Evolutionary conservation across 2,329 filamentous ascomycete genomes (phyloP).

Genomic region (Ascomycota sp.): DNA sequence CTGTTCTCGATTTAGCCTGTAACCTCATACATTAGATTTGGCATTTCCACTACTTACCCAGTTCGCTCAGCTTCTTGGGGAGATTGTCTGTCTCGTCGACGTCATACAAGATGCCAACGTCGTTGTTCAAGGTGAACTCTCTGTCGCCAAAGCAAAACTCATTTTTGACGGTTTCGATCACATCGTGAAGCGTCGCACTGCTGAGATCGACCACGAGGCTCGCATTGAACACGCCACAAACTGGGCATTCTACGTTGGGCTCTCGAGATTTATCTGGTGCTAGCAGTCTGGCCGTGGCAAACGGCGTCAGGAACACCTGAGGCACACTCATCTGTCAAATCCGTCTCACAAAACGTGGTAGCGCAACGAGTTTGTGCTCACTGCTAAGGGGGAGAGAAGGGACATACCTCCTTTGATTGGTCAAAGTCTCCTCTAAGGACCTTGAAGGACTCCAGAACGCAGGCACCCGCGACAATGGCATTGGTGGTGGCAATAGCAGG

Average conservation of each 20-base stretch:
- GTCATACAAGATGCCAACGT: constrained; percentile 65
- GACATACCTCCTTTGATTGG: constrained; percentile 47
- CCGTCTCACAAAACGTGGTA: too few species aligned
- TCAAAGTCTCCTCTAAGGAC: constrained; percentile 51
- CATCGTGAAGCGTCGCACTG: constrained; percentile 51
- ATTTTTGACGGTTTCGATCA: constrained; percentile 49
- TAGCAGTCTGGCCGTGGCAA: constrained; percentile 33
- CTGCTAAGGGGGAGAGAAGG: neutral
- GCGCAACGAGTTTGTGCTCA: neutral
- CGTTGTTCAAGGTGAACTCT: constrained; percentile 57
- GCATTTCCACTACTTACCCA: constrained; percentile 26
- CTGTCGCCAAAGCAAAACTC: constrained; percentile 55
- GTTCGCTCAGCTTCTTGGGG: constrained; percentile 51
- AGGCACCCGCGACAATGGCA: constrained; percentile 81
- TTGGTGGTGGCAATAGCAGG: constrained; percentile 96
- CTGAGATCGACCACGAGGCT: constrained; percentile 45
- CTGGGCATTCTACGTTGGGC: constrained; percentile 63
- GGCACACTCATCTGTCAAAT: too few species aligned
- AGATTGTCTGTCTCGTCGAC: constrained; percentile 75
- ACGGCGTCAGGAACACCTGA: constrained; percentile 57
- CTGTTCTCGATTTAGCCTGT: constrained; percentile 13
- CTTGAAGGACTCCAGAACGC: constrained; percentile 81
- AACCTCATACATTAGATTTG: neutral
- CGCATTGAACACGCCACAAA: constrained; percentile 55
- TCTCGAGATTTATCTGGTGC: constrained; percentile 30